Evolutionary conservation across 768 basidiomycete species (phyloP), one percentile per base, ranked within the genome.

Genomic region (Leccinum fibrillosum): DNA sequence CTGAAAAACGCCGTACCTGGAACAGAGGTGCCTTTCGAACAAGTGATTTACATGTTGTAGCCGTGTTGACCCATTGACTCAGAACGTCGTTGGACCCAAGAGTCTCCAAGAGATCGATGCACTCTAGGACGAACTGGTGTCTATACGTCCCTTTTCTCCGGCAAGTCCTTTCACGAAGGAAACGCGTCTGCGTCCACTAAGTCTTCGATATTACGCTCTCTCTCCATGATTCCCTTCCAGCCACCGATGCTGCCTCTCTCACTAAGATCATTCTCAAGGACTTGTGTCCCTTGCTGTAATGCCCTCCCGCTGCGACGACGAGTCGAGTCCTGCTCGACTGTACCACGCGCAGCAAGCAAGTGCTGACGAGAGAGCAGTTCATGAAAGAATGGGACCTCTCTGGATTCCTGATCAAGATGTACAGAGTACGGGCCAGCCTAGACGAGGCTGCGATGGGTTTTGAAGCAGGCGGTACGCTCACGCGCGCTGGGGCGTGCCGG

Each of bases 221-320:
- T 15, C 77, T 95, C 2, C 93, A 84, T 61, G 76, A 78, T 42
- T 70, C 76, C 2, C 74, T 93, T 10, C 76, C 84, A 1, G 85
- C 92, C 0, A 71, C 73, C 11, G 88, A 90, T 42, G 81, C 88
- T 2, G 77, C 83, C 1, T 81, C 87, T 60, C 75, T 95, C 50
- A 88, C 89, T 0, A 94, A 98, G 66, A 87, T 96, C 61, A 89
- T 98, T 58, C 80, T 96, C 39, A 90, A 89, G 61, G 94, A 98
- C 69, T 74, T 98, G 0, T 81, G 86, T 28, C 92, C 93, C 8
- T 69, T 95, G 1, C 69, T 94, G 1, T 90, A 21, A 21, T 21
- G 21, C 21, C 21, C 21, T 2, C 21, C 21, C 2, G 21, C 21
- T 21, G 21, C 74, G 34, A 75, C 71, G 21, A 79, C 81, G 64